Base-by-base conservation (phyloP, 768 basidiomycete genomes). In the Pholiota molesta region DNA sequence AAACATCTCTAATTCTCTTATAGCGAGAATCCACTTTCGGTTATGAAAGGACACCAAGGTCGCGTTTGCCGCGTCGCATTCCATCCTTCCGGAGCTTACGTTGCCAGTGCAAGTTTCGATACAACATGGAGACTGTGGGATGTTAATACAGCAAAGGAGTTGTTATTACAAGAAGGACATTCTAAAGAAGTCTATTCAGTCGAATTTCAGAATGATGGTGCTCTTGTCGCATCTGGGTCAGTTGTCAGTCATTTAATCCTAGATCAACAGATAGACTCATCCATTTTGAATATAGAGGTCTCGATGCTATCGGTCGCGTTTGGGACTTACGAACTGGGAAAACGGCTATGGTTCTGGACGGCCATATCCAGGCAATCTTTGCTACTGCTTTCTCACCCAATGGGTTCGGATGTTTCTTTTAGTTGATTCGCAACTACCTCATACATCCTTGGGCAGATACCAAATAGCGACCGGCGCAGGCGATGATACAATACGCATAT, bases 81-180 rank as follows among this genome's bases (percentile, higher is more conserved):
- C 75, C 97, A 99, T 74, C 96, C 97, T 1, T 97, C 95, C 0
- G 97, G 97, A 1, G 78, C 90, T 49, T 99, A 96, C 73, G 85
- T 97, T 29, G 96, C 92, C 1, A 96, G 94, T 63, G 96, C 97
- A 0, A 94, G 93, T 65, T 99, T 96, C 68, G 97, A 99, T 74
- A 97, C 94, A 16, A 93, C 97, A 28, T 99, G 97, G 97, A 81
- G 97, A 47, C 75, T 99, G 56, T 99, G 97, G 97, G 97, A 99
- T 74, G 90, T 95, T 14, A 81, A 83, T 55, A 92, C 88, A 0
- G 79, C 87, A 1, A 88, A 87, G 73, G 94, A 97, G 69, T 73
- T 99, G 11, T 77, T 97, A 29, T 75, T 96, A 11, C 97, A 99
- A 75, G 96, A 99, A 74, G 97, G 97, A 0, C 97, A 99, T 71